Conservation (phyloP, 2,329 filamentous ascomycete species). For the Ceratocystis huliohia region DNA sequence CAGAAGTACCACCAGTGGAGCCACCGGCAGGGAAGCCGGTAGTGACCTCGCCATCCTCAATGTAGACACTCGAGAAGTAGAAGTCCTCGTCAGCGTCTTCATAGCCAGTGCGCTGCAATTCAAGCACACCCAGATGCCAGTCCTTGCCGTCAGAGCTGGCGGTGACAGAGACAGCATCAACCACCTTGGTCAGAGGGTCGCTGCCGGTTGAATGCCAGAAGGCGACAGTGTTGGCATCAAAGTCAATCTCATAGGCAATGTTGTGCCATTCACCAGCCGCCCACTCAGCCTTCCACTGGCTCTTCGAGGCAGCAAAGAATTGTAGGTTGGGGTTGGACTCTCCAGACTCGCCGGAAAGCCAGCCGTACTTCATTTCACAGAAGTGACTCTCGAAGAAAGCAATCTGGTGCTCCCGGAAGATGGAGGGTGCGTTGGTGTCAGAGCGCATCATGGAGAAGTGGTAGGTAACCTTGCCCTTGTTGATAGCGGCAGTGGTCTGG, state of each 20-base stretch:
- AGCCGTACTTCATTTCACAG: slow-evolving; percentile 60
- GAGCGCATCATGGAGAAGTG: slow-evolving; percentile 56
- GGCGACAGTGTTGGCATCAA: slow-evolving; percentile 45
- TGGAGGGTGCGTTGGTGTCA: slow-evolving; percentile 46
- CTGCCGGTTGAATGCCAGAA: slow-evolving; percentile 59
- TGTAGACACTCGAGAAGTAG: slow-evolving; percentile 59
- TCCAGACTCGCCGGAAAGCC: slow-evolving; percentile 37
- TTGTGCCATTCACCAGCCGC: slow-evolving; percentile 59
- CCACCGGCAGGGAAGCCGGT: slow-evolving; percentile 23
- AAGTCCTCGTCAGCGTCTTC: slow-evolving; percentile 49
- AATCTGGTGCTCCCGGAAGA: slow-evolving; percentile 54
- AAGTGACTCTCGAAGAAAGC: slow-evolving; percentile 56
- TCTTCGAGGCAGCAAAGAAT: slow-evolving; percentile 50
- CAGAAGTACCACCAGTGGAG: slow-evolving; percentile 10
- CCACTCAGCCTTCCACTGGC: slow-evolving; percentile 51
- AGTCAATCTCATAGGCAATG: slow-evolving; percentile 60
- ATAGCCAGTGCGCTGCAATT: slow-evolving; percentile 46
- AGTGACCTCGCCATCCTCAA: slow-evolving; percentile 38
- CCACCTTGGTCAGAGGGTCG: slow-evolving; percentile 43
- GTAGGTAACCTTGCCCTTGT: slow-evolving; percentile 54
- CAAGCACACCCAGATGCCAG: slow-evolving; percentile 59
- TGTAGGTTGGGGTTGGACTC: slow-evolving; percentile 42
- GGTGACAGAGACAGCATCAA: slow-evolving; percentile 45
- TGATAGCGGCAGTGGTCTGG: slow-evolving; percentile 53
- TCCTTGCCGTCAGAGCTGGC: slow-evolving; percentile 56